Conservation (phyloP, 73 alveolate species). For the Diophrys sp. region DNA sequence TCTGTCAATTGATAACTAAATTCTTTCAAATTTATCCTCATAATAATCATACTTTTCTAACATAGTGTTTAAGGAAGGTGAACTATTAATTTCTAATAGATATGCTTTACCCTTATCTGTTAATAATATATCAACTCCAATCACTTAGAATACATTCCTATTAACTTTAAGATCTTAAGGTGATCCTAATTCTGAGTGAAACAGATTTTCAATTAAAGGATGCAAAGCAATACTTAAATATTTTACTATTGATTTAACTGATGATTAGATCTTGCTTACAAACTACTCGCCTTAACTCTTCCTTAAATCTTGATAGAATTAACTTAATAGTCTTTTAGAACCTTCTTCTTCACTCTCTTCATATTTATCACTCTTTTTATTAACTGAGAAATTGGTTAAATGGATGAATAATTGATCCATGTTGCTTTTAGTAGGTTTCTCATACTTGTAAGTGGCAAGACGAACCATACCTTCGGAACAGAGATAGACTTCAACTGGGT, state of each 20-base stretch:
- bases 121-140: conserved; percentile 23
- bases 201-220: conserved; percentile 29
- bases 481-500: conserved; percentile 75
- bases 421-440: conserved; percentile 68
- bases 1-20: not conserved
- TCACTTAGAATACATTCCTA: conserved; percentile 3
- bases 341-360: conserved; percentile 43
- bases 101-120: conserved; percentile 11
- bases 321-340: conserved; percentile 24
- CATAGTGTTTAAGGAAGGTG: conserved; percentile 13
- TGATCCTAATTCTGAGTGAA: conserved; percentile 3
- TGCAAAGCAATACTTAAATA: conserved; percentile 36
- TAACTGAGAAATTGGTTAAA: conserved; percentile 80
- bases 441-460: conserved; percentile 71
- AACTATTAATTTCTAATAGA: conserved; percentile 25
- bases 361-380: conserved; percentile 68
- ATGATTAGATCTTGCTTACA: conserved; percentile 11
- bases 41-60: conserved; percentile 5
- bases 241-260: conserved; percentile 26
- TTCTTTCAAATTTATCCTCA: conserved; percentile 4
- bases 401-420: conserved; percentile 65
- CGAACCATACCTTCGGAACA: conserved; percentile 83
- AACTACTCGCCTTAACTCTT: conserved; percentile 15
- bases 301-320: conserved; percentile 16
- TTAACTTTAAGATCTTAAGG: not conserved